Conservation (phyloP, 768 basidiomycete genomes). For the Russula lepida region DNA sequence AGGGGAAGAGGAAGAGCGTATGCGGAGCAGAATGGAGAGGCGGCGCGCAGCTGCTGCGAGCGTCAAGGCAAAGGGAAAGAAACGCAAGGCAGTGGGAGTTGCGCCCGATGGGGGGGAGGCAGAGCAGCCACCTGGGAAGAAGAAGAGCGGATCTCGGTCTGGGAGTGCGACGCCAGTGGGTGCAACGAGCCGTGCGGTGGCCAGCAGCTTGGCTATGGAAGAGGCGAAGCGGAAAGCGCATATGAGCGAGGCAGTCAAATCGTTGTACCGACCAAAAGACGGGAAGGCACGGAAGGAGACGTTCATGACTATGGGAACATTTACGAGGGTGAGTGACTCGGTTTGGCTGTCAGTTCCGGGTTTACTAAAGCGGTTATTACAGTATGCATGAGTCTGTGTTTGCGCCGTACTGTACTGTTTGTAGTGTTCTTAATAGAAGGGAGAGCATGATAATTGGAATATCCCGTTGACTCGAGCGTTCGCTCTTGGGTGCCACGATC, state of each 20-base stretch:
- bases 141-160: slow-evolving; percentile 1
- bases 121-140: slow-evolving; percentile 27
- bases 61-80: slow-evolving; percentile 46
- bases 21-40: slow-evolving; percentile 49
- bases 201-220: slow-evolving; percentile 64
- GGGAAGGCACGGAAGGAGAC: slow-evolving; percentile 63
- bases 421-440: background rate
- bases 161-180: slow-evolving; percentile 35
- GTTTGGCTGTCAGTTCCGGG: background rate
- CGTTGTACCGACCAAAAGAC: slow-evolving; percentile 58
- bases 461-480: background rate
- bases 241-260: slow-evolving; percentile 84
- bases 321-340: slow-evolving; percentile 64
- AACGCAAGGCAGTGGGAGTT: slow-evolving; percentile 42
- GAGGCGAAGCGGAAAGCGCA: slow-evolving; percentile 74
- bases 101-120: slow-evolving; percentile 28
- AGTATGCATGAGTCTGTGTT: slow-evolving; percentile 22
- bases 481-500: too few relatives aligned
- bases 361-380: background rate
- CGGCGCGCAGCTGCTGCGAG: slow-evolving; percentile 53
- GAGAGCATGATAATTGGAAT: background rate
- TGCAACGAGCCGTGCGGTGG: slow-evolving; percentile 52
- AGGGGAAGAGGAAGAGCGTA: slow-evolving; percentile 51
- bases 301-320: slow-evolving; percentile 88
- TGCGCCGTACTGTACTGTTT: slow-evolving; percentile 8